Percentiles rank a stretch among this genome's conserved stretches.
Conservation (phyloP, 179 eudicot genomes). For the Silene noctiflora region DNA sequence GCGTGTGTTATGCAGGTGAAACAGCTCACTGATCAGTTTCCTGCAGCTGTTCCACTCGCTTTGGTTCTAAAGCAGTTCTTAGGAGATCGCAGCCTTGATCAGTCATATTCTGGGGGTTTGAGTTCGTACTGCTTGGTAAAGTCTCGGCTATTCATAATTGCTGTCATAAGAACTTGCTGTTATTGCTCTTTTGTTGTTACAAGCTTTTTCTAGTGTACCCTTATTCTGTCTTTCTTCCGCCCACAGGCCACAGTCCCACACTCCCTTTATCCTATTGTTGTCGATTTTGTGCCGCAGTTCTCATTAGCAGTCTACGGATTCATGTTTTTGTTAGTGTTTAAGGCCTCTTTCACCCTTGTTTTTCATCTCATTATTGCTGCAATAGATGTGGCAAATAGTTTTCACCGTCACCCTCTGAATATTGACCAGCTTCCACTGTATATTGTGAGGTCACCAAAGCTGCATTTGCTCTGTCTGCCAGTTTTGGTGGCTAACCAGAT, state of each 20-base stretch:
- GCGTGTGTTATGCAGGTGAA: conserved; percentile 53
- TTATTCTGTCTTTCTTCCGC: background rate
- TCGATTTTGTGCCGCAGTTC: background rate
- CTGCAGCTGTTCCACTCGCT: conserved; percentile 89
- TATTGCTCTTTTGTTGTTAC: background rate
- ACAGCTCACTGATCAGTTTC: conserved; percentile 86
- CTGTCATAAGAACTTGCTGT: background rate
- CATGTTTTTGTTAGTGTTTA: conserved; percentile 5
- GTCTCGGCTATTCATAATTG: conserved; percentile 1
- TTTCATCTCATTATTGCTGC: background rate
- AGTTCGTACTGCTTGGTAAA: conserved; percentile 96
- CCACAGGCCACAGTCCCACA: no score
- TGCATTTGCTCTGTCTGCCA: background rate
- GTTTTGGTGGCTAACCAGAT: background rate
- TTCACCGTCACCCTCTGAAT: background rate
- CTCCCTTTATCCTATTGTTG: background rate
- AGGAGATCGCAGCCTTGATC: conserved; percentile 95
- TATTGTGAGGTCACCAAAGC: background rate
- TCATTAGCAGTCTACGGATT: background rate
- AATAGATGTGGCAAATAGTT: background rate
- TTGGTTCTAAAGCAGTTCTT: conserved; percentile 89
- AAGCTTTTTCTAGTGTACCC: background rate
- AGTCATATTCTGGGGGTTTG: conserved; percentile 96
- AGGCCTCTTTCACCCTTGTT: conserved; percentile 10
- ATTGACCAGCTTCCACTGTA: background rate